These are phyloP conservation scores for Herpetomonas samuelpessoai DNA, from an alignment of 208 protist species.

Conservation along the genomic window DNA sequence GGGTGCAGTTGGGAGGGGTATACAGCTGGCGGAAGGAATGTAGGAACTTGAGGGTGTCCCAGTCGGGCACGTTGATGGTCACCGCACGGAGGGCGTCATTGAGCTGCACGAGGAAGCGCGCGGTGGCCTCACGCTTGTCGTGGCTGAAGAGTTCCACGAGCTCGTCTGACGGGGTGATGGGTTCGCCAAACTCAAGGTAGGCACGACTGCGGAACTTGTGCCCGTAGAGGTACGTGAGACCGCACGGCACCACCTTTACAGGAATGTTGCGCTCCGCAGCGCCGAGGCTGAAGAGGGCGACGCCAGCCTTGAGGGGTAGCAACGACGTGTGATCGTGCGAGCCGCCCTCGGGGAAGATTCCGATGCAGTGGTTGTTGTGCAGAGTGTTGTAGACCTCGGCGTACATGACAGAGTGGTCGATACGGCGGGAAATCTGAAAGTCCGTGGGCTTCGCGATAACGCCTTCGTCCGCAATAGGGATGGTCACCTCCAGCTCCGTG, in stretches of 20 bases:
- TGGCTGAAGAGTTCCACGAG: conserved; percentile 67
- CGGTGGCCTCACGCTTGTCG: conserved; percentile 81
- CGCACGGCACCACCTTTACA: conserved; percentile 88
- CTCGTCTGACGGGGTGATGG: conserved; percentile 69
- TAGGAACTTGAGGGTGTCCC: conserved; percentile 85
- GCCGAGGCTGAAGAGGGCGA: conserved; percentile 92
- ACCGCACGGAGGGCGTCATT: conserved; percentile 76
- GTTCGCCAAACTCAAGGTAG: conserved; percentile 87
- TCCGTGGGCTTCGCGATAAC: conserved; percentile 30
- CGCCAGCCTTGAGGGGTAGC: conserved; percentile 94
- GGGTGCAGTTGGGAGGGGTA: conserved; percentile 73
- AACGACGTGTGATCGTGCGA: conserved; percentile 94
- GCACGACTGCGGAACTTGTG: conserved; percentile 91
- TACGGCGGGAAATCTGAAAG: conserved; percentile 79
- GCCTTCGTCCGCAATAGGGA: conserved; percentile 37
- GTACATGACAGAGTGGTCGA: conserved; percentile 93
- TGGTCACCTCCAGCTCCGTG: conserved; percentile 72
- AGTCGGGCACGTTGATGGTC: conserved; percentile 92
- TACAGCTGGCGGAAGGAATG: conserved; percentile 90
- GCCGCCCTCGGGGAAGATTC: conserved; percentile 96
- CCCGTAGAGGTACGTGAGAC: conserved; percentile 92
- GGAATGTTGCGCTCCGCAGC: conserved; percentile 78
- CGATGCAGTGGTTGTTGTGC: conserved; percentile 81
- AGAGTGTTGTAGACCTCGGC: conserved; percentile 88
- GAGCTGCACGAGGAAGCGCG: conserved; percentile 77